Conservation (phyloP, 169 alveolate genomes). For the Cryptosporidium felis region DNA sequence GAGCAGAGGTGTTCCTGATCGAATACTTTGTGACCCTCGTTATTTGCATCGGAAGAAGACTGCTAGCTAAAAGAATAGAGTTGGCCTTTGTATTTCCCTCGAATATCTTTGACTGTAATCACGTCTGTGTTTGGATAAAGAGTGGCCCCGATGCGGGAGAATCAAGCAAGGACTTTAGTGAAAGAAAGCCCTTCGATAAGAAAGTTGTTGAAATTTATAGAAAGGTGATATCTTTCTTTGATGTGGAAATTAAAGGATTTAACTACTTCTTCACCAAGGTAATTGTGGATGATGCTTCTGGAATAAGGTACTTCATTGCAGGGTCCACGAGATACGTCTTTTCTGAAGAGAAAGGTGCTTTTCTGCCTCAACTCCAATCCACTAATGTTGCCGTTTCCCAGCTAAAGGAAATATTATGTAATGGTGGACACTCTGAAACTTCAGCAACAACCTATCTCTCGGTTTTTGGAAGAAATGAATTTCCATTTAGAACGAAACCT, state of each 20-base stretch:
- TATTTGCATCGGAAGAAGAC: constrained; percentile 22
- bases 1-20: constrained; percentile 31
- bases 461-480: constrained; percentile 31
- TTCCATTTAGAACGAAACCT: neutral
- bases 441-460: neutral
- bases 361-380: constrained; percentile 40
- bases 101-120: constrained; percentile 12
- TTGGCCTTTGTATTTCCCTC: constrained; percentile 4
- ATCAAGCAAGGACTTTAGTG: neutral
- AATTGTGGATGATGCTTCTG: constrained; percentile 10
- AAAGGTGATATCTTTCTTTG: neutral
- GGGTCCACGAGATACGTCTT: constrained; percentile 45
- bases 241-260: constrained; percentile 3
- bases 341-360: constrained; percentile 9
- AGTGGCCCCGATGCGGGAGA: neutral
- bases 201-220: neutral
- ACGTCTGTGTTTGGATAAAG: constrained; percentile 12
- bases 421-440: constrained; percentile 31
- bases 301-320: constrained; percentile 24
- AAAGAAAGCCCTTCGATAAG: neutral
- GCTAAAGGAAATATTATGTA: neutral
- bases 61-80: neutral
- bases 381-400: neutral
- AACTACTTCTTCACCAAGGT: neutral
- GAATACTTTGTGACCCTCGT: neutral